A percentile compares a stretch with the other conserved stretches of the same genome.
Evolutionary conservation across 768 basidiomycete genomes (phyloP).

Genomic region (Fomitopsis serialis): DNA sequence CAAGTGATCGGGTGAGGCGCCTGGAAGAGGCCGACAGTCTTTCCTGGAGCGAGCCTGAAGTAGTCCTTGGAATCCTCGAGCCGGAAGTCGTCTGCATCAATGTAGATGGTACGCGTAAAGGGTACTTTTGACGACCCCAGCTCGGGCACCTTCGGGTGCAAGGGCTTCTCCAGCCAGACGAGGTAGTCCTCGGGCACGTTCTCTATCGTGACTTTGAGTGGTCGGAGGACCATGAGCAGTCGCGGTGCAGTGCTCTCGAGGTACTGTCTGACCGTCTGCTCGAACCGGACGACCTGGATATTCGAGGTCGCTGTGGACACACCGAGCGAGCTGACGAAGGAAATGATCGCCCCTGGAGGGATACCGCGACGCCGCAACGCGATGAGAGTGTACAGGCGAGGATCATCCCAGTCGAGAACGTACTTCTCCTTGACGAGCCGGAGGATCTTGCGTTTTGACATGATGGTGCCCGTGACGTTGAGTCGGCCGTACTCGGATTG

Average conservation of each 20-base stretch:
- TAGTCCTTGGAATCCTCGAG: constrained; percentile 89
- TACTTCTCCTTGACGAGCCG: constrained; percentile 80
- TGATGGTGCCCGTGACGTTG: constrained; percentile 89
- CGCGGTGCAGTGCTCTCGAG: constrained; percentile 86
- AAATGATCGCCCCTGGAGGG: constrained; percentile 92
- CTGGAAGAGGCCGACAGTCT: constrained; percentile 95
- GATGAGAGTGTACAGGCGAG: constrained; percentile 93
- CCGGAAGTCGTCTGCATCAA: constrained; percentile 92
- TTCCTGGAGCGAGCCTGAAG: constrained; percentile 95
- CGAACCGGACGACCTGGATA: constrained; percentile 87
- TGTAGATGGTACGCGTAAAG: constrained; percentile 86
- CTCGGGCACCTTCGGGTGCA: constrained; percentile 90
- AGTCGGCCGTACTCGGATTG: constrained; percentile 97
- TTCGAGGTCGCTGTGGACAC: constrained; percentile 82
- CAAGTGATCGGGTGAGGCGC: constrained; percentile 90
- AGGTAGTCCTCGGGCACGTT: constrained; percentile 86
- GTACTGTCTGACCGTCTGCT: constrained; percentile 82
- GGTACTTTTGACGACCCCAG: constrained; percentile 80
- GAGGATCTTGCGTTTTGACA: constrained; percentile 93
- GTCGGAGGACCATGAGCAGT: constrained; percentile 85
- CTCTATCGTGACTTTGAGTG: constrained; percentile 87
- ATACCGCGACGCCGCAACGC: constrained; percentile 92
- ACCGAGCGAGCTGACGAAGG: constrained; percentile 91
- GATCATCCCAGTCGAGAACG: constrained; percentile 95
- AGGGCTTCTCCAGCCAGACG: constrained; percentile 78